A percentile compares a stretch with the other conserved stretches of the same genome.
These are phyloP conservation scores for Fusarium coffeatum DNA, from an alignment of 2,329 filamentous ascomycete species.

Conservation along the genomic window DNA sequence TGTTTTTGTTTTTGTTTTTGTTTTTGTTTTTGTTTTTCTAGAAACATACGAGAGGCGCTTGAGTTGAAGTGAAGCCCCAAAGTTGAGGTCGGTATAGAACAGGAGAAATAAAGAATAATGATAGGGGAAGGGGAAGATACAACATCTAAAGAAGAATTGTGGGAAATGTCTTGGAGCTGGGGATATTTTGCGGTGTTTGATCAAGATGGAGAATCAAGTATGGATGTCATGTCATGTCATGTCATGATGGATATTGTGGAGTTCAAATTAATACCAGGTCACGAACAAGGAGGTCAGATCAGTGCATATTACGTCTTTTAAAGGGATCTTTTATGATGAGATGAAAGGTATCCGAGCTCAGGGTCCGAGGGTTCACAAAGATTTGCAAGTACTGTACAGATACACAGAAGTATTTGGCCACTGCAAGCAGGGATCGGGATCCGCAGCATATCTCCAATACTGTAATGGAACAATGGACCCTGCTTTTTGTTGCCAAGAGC, in stretches of 20 bases:
- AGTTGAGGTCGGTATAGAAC: neutral
- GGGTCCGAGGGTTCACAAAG: conserved; percentile 3
- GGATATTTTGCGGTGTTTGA: conserved; percentile 7
- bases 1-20: conserved; percentile 4
- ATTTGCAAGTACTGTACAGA: neutral
- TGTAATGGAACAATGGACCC: conserved; percentile 3
- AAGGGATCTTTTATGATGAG: neutral
- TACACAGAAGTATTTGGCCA: conserved; percentile 15
- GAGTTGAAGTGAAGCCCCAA: neutral
- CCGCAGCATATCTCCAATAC: neutral
- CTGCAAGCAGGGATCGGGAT: conserved; percentile 3
- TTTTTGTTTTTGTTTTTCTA: conserved; percentile 5
- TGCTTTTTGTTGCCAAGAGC: conserved; percentile 21
- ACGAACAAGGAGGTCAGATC: neutral
- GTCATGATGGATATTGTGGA: conserved; percentile 23
- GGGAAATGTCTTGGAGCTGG: conserved; percentile 13
- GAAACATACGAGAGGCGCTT: conserved; percentile 15
- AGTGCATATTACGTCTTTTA: neutral
- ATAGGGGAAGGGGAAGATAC: neutral
- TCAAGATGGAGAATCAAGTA: conserved; percentile 26
- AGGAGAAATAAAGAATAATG: neutral
- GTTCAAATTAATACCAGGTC: neutral
- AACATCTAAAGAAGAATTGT: conserved; percentile 14
- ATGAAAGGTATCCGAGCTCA: neutral
- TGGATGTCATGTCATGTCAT: neutral